Evolutionary conservation across 805 yeast genomes (phyloP).

Genomic region (Zygoascus bituminiphila): DNA sequence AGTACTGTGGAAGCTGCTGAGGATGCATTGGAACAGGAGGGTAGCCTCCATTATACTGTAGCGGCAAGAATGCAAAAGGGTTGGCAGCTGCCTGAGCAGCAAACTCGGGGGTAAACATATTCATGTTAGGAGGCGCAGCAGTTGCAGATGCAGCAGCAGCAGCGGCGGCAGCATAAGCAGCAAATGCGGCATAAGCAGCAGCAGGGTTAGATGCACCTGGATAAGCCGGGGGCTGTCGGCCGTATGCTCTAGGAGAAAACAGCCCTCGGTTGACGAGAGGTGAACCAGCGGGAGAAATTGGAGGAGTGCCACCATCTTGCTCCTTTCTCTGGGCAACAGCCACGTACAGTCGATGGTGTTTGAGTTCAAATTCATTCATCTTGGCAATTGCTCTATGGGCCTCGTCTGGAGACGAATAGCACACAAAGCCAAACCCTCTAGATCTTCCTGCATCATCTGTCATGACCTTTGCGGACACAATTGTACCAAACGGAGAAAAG

Average conservation of each 20-base stretch:
- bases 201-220: conserved; percentile 1
- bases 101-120: conserved; percentile 1
- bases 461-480: conserved; percentile 42
- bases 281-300: background rate
- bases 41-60: background rate
- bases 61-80: conserved; percentile 3
- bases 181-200: conserved; percentile 11
- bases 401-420: conserved; percentile 55
- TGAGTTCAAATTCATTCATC: conserved; percentile 46
- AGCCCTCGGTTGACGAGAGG: background rate
- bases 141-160: conserved; percentile 9
- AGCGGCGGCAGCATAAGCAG: conserved; percentile 12
- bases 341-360: conserved; percentile 49
- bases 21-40: background rate
- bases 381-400: conserved; percentile 64
- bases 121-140: conserved; percentile 1
- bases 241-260: conserved; percentile 30
- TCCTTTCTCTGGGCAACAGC: conserved; percentile 67
- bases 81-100: conserved; percentile 1
- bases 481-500: conserved; percentile 42
- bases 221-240: conserved; percentile 15
- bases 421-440: conserved; percentile 76
- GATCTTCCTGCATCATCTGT: conserved; percentile 42
- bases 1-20: background rate
- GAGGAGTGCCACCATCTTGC: conserved; percentile 2